These are phyloP conservation scores for Pyrenochaeta sp. DNA, from an alignment of 2,329 filamentous ascomycete species.

Conservation along the genomic window DNA sequence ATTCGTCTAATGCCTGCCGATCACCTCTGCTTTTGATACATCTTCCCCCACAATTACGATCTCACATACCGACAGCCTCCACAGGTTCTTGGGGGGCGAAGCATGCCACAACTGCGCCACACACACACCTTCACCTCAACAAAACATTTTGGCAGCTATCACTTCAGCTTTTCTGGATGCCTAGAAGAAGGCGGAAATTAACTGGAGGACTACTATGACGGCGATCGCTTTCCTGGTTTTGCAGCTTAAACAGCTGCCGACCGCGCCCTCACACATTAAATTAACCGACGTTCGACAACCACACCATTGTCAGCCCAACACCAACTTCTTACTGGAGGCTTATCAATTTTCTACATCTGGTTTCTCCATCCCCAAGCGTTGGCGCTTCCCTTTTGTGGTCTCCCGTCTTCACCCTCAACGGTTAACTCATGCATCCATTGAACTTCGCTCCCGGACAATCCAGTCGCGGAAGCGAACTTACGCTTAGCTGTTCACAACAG, in stretches of 20 bases:
- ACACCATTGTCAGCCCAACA: background rate
- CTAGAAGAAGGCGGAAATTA: slow-evolving; percentile 10
- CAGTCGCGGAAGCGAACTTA: slow-evolving; percentile 9
- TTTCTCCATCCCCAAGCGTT: background rate
- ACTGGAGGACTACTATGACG: background rate
- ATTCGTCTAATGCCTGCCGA: background rate
- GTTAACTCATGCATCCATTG: slow-evolving; percentile 15
- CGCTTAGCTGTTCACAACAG: slow-evolving; percentile 3
- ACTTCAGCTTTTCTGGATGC: slow-evolving; percentile 1
- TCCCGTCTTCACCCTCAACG: slow-evolving; percentile 1
- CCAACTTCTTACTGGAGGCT: background rate
- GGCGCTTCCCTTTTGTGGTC: background rate
- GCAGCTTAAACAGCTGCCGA: background rate
- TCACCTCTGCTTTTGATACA: background rate
- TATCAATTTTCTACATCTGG: background rate
- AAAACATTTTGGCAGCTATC: background rate
- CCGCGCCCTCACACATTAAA: background rate
- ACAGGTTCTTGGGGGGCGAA: slow-evolving; percentile 11
- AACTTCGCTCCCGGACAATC: slow-evolving; percentile 4
- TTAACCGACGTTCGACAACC: background rate
- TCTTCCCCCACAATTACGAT: background rate
- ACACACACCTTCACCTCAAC: slow-evolving; percentile 18
- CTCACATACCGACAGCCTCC: slow-evolving; percentile 5
- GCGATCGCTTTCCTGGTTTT: background rate
- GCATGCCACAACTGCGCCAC: slow-evolving; percentile 16